Evolutionary conservation across 805 yeast species (phyloP), one percentile per base, ranked within the genome.

Genomic region (Candida xiaguanensis): DNA sequence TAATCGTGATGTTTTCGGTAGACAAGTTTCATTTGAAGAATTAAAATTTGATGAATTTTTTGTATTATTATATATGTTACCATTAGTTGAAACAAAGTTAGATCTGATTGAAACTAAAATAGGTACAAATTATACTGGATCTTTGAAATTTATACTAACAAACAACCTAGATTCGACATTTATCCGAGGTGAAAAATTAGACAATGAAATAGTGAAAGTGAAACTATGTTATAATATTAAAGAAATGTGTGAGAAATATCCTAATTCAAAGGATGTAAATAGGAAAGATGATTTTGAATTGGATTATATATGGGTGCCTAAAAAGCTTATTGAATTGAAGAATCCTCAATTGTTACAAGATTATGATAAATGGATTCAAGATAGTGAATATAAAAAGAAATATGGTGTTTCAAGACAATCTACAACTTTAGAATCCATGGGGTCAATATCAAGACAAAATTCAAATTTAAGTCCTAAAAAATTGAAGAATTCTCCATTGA

Each of bases 11-110:
- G n/a, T 42, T 5, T 42, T 42, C 34, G 41, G 38, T 5, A 17
- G 43, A 2, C 8, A 29, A 18, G 17, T 42, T 12, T 23, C 31
- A 9, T 15, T 42, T 11, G 15, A 18, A 13, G 38, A 39, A 17
- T 9, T 36, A 7, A n/a, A 9, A 24, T 44, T 63, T n/a, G 61
- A 61, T 31, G 67, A 61, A 33, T 53, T 59, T 41, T 46, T 48
- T 20, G 51, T 61, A 2, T 40, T 63, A 46, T 44, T 61, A 9
- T 64, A 63, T 43, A 46, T 61, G 16, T 58, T 54, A 28, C 70
- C 70, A 1, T 44, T 58, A 8, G 61, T 63, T 2, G 53, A 52
- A 37, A 36, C 26, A 3, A 34, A 17, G 8, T 8, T 11, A 16
- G 19, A 7, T 7, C 5, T 4, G 12, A 8, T 28, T 28, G 17